Evolutionary conservation across 2,329 filamentous ascomycete genomes (phyloP), one percentile per base, ranked within the genome.

Genomic region (Cladosporium sp.): DNA sequence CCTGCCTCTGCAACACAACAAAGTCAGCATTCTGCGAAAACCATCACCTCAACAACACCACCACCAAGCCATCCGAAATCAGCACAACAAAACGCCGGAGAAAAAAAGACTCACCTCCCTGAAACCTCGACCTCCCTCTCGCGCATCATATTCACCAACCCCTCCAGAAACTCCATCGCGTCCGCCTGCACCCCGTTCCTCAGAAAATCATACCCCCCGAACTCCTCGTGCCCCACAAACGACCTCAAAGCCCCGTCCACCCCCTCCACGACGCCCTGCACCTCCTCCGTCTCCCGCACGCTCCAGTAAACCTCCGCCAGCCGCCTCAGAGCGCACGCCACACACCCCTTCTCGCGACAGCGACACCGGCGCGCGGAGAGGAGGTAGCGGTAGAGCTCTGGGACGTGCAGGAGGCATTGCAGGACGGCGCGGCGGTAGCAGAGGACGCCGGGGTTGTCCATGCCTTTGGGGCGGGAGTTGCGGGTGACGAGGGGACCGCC

Each of bases 371-470:
- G 22, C 22, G 22, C 22, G 22, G 22, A 28, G 22, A 28, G 28
- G 18, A 50, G 46, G 18, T 50, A 53, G 18, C 37, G 43, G 33
- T 31, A 40, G 49, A 53, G 51, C 28, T 44, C 44, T 2, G 53
- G 53, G 11, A 38, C 22, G 37, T 57, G 55, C 18, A 53, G 31
- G 37, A 57, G 35, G 28, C 53, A 52, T 31, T 57, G 55, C 31
- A 55, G 46, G 6, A 55, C 16, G 7, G 50, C 48, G 34, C 48
- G 53, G 34, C 52, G 53, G 49, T 58, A 56, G 49, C 57, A 59
- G 6, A 33, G 16, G 4, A 14, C 22, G 7, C 40, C 44, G 6
- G 22, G 31, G 28, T 49, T 56, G 8, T 10, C 2, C 9, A 57
- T 16, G 31, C 53, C 45, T 11, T 46, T 48, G n/a, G 52, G 6